Percentiles rank a stretch among this genome's conserved stretches.
Evolutionary conservation across 2,329 filamentous ascomycete species (phyloP).

Genomic region (Mycosphaerelloides madeirae): DNA sequence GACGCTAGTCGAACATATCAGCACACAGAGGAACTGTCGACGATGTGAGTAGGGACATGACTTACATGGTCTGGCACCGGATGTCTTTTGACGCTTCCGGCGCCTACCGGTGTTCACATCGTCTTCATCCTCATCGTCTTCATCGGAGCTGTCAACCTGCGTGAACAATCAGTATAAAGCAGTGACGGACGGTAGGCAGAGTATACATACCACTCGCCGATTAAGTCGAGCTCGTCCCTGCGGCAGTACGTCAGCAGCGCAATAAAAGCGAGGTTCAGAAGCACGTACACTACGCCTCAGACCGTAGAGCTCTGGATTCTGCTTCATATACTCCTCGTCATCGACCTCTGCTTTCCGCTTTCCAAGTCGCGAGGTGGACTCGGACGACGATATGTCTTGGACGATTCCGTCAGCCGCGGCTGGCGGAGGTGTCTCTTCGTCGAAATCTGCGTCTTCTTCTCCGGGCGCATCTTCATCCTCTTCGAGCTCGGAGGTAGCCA

Average conservation of each 20-base stretch:
- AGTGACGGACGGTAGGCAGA: not conserved
- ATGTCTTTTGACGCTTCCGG: slow-evolving; percentile 64
- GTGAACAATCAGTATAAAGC: slow-evolving; percentile 13
- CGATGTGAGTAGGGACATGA: slow-evolving; percentile 37
- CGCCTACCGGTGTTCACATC: slow-evolving; percentile 60
- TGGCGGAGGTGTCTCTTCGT: slow-evolving; percentile 56
- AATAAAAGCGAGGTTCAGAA: not conserved
- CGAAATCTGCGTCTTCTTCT: slow-evolving; percentile 64
- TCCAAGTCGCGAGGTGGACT: slow-evolving; percentile 60
- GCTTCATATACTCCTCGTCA: slow-evolving; percentile 74
- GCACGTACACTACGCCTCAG: slow-evolving; percentile 79
- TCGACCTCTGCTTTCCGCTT: slow-evolving; percentile 62
- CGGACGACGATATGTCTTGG: slow-evolving; percentile 62
- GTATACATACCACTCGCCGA: slow-evolving; percentile 54
- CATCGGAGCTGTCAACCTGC: slow-evolving; percentile 57
- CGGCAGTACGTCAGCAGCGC: slow-evolving; percentile 30
- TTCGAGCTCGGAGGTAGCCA: slow-evolving; percentile 43
- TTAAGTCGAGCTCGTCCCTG: slow-evolving; percentile 58
- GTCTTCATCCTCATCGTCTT: slow-evolving; percentile 65
- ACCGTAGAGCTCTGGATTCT: slow-evolving; percentile 92
- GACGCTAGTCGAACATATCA: slow-evolving; percentile 26
- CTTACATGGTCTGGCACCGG: slow-evolving; percentile 60
- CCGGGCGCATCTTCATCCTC: slow-evolving; percentile 48
- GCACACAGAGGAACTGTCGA: slow-evolving; percentile 22
- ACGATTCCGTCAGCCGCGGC: slow-evolving; percentile 45